These are phyloP conservation scores for Yarrowia sp. DNA, from an alignment of 805 yeast genomes.

Conservation along the genomic window DNA sequence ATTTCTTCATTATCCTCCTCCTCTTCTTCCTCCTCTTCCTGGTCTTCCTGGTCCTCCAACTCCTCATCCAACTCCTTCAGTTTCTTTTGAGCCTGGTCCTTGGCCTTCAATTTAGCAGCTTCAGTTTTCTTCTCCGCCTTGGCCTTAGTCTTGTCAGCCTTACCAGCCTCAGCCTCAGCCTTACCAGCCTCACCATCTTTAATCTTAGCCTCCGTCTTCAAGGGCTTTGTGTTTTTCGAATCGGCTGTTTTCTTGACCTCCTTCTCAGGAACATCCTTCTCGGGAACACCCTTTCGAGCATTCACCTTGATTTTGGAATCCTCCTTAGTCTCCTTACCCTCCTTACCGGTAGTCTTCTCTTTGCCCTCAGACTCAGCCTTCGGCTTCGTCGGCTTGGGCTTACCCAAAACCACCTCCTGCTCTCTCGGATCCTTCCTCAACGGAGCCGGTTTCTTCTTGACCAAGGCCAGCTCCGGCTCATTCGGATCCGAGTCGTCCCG, in stretches of 20 bases:
- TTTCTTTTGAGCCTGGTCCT: constrained; percentile 5
- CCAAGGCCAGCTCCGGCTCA: constrained; percentile 16
- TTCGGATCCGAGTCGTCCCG: constrained; percentile 6
- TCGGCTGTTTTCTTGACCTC: too few relatives aligned
- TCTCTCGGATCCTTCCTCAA: constrained; percentile 19
- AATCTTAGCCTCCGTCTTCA: too few relatives aligned
- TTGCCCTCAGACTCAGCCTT: too few relatives aligned
- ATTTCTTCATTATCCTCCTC: constrained; percentile 13
- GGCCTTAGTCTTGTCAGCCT: not conserved
- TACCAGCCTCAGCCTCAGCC: not conserved
- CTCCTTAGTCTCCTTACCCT: not conserved
- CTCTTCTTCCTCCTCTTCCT: constrained; percentile 17
- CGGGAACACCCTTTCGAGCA: constrained; percentile 5
- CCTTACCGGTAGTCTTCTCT: too few relatives aligned
- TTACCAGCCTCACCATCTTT: not conserved
- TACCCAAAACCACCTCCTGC: constrained; percentile 25
- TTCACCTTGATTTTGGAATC: not conserved
- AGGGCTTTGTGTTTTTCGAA: too few relatives aligned
- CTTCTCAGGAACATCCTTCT: too few relatives aligned
- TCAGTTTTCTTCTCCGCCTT: not conserved
- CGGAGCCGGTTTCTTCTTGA: constrained; percentile 31
- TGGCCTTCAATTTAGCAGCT: not conserved
- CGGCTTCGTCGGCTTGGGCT: constrained; percentile 24
- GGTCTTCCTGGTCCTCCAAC: constrained; percentile 16
- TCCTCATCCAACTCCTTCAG: constrained; percentile 20